Base-by-base conservation (phyloP, 1,139 yeast genomes). In the Yamadazyma pseudoaaseri region DNA sequence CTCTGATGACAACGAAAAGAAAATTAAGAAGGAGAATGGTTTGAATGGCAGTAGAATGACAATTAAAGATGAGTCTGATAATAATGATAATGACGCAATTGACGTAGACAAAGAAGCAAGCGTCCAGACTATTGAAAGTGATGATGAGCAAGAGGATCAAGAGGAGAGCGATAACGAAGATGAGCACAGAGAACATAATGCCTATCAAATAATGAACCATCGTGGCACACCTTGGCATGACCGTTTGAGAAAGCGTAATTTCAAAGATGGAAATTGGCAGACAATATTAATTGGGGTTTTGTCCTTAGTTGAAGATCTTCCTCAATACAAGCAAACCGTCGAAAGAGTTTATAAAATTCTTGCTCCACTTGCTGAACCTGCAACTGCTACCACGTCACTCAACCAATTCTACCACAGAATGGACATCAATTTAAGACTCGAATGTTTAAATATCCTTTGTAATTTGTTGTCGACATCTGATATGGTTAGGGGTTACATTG, bases 181-280 rank as follows among this genome's bases (percentile, higher is more conserved):
- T 16, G 51, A 43, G 10, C 45, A 44, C 9, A 48, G 44, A 20
- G 57, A 48, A 8, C 81, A 78, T 44, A 70, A 72, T 43, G 82
- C 82, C 3, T 76, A 76, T 38, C 67, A 68, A 17, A 73, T 76
- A 21, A 60, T 85, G 51, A 76, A 76, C 38, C 79, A 79, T 56
- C 70, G 85, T 38, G 79, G 79, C 29, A 65, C 65, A 0, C 62
- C 81, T 13, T 90, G 97, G 96, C 76, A 80, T 42, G 94, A 85
- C 18, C 66, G 95, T 29, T 67, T 89, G 18, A 73, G 81, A 10
- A 80, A 76, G 42, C 76, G 96, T 37, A 76, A 76, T 47, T 92
- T 85, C 54, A 79, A 74, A 48, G 90, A 86, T 49, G 96, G 96
- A 4, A 79, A 79, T 37, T 90, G 97, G 96, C 83, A 86, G 48